Conservation (phyloP, 2,329 filamentous ascomycete species). For the Zymoseptoria ardabiliae region DNA sequence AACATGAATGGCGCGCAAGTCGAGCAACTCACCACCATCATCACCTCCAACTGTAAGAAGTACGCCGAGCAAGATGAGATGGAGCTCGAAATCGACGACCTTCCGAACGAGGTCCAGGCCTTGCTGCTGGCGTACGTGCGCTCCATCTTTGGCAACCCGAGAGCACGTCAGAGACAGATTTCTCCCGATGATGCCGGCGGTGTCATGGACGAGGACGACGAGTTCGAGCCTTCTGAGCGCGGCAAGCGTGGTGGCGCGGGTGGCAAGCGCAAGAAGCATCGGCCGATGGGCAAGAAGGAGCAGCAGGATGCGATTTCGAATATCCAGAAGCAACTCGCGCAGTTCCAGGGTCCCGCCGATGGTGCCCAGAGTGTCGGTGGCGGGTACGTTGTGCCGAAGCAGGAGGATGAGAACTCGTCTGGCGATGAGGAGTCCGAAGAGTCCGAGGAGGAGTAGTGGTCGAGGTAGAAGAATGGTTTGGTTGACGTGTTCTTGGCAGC, state of each 20-base stretch:
- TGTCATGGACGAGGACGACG: conserved; percentile 37
- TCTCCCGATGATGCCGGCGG: conserved; percentile 31
- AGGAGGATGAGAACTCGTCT: conserved; percentile 17
- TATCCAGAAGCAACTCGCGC: conserved; percentile 51
- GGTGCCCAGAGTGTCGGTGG: conserved; percentile 18
- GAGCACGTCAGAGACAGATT: conserved; percentile 15
- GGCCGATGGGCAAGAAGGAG: conserved; percentile 67
- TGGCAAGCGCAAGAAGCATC: conserved; percentile 61
- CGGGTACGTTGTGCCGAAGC: conserved; percentile 11
- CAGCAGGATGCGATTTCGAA: conserved; percentile 61
- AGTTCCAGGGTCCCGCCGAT: conserved; percentile 20
- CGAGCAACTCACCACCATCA: conserved; percentile 75
- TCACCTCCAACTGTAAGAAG: conserved; percentile 73
- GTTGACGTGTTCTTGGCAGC: too few relatives aligned
- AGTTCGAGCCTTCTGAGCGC: conserved; percentile 37
- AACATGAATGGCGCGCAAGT: conserved; percentile 73
- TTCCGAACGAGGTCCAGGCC: conserved; percentile 47
- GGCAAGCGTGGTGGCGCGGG: conserved; percentile 29
- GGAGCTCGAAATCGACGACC: conserved; percentile 58
- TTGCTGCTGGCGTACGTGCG: conserved; percentile 50
- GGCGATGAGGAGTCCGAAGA: conserved; percentile 31
- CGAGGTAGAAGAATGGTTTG: too few relatives aligned
- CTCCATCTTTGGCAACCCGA: conserved; percentile 33
- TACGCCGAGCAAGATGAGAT: conserved; percentile 54
- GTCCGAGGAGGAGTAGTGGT: conserved; percentile 29